Evolutionary conservation across 163 green algal genomes (phyloP).

Genomic region (Scenedesmus sp.): DNA sequence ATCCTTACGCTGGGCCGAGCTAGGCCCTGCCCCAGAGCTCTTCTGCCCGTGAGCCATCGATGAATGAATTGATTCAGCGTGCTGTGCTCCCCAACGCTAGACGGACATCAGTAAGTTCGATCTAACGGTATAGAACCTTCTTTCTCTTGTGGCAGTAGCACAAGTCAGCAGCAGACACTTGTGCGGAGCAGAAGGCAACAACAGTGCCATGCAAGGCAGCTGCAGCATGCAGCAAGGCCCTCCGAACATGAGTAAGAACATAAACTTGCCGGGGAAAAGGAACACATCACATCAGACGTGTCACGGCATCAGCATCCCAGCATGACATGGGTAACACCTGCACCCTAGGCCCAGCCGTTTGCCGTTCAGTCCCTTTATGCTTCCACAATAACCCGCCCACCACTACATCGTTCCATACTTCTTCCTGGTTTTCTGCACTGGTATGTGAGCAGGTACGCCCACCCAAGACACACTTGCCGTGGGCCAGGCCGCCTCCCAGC

Average conservation of each 20-base stretch:
- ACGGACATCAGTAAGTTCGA: background rate
- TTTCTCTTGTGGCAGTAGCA: background rate
- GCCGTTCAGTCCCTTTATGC: too few relatives aligned
- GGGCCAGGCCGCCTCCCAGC: too few relatives aligned
- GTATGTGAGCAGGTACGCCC: too few relatives aligned
- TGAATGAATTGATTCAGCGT: too few relatives aligned
- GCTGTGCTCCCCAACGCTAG: background rate
- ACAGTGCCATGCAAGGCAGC: background rate
- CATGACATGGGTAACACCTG: too few relatives aligned
- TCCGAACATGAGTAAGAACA: background rate
- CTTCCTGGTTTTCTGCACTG: too few relatives aligned
- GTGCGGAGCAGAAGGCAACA: background rate
- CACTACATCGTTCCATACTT: too few relatives aligned
- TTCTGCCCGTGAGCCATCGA: slow-evolving; percentile 32
- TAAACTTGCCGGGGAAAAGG: background rate
- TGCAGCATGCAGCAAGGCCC: background rate
- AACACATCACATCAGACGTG: background rate
- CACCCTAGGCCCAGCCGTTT: too few relatives aligned
- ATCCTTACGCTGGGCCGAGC: background rate
- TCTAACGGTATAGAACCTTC: background rate
- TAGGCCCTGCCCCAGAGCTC: background rate
- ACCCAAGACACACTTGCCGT: too few relatives aligned
- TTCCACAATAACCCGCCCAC: too few relatives aligned
- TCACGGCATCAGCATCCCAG: background rate
- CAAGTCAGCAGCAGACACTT: background rate